Base-by-base conservation (phyloP, 1,284 basidiomycete species). In the Vanrija sp. region DNA sequence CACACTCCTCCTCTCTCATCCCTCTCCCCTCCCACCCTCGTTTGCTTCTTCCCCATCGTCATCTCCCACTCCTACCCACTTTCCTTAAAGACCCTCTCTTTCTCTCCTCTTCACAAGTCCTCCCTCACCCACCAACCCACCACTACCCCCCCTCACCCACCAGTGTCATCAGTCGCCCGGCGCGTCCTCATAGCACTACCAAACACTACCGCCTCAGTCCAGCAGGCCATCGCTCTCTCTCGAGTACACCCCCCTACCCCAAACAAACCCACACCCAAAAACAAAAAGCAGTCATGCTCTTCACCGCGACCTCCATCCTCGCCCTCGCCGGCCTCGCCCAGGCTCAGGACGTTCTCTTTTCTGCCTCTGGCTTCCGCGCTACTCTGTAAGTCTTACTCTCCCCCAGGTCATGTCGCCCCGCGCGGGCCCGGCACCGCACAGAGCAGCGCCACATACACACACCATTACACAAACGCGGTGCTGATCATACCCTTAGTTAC, bases 261-360 rank as follows among this genome's bases (percentile, higher is more conserved):
- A n/a, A 39, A 37, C 38, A 42, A 22, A 39, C 20, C 35, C 35
- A 22, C 14, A 19, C n/a, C 19, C 19, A 20, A 22, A n/a, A 27
- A 52, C 49, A 10, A 55, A 31, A 14, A 31, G 31, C 31, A 31
- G 15, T 14, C 12, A 31, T 31, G 31, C 31, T 55, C 53, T 41
- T 55, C 41, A 45, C 45, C 23, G 19, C 50, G 14, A 35, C 50
- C 15, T 16, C 45, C 24, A 14, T 47, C 27, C 23, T 58, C 25
- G 38, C 42, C 23, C 43, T 59, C 39, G 53, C 44, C 16, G 53
- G 18, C 6, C 7, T 55, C 25, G 57, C 57, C 37, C 23, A 24
- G 14, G 57, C 57, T 25, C 53, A 59, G 27, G 36, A 42, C n/a
- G 53, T 55, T 41, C 53, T 55, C 50, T 54, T 47, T 25, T 27